Evolutionary conservation across 352 stramenopile genomes (phyloP).

Genomic region (Halophytophthora batemanensis): DNA sequence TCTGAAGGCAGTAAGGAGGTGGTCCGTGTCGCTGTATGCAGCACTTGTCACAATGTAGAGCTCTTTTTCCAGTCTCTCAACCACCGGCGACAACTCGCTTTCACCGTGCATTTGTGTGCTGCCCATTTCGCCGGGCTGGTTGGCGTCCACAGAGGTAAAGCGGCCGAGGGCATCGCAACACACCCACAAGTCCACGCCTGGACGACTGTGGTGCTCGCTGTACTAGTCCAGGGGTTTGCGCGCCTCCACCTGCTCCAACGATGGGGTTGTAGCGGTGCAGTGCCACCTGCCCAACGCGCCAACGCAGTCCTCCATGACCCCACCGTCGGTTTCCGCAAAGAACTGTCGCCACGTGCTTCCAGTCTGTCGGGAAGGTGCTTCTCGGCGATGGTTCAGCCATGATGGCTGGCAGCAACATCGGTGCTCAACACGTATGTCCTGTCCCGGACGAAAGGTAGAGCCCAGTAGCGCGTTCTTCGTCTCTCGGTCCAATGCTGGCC

Average conservation of each 20-base stretch:
- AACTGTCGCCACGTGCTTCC: neutral
- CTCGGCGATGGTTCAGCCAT: neutral
- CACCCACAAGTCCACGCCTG: conserved; percentile 4
- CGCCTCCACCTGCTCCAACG: neutral
- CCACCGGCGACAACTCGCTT: neutral
- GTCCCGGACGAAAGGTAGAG: no score
- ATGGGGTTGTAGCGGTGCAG: conserved; percentile 2
- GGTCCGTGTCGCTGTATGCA: no score
- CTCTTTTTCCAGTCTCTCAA: no score
- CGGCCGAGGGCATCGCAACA: conserved; percentile 6
- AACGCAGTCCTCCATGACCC: neutral
- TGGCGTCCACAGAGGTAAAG: conserved; percentile 5
- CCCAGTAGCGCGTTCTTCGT: no score
- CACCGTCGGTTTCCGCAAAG: neutral
- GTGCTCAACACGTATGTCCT: no score
- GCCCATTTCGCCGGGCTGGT: conserved; percentile 7
- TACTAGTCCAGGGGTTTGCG: neutral
- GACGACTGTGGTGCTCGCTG: conserved; percentile 5
- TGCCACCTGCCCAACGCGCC: conserved; percentile 8
- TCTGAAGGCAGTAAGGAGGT: no score
- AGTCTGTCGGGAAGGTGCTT: conserved; percentile 1
- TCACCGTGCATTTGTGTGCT: neutral
- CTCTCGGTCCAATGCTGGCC: no score
- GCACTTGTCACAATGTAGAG: no score
- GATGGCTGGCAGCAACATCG: conserved; percentile 3